Base-by-base conservation (phyloP, 2,329 filamentous ascomycete genomes). In the Penicillium sclerotigenum region DNA sequence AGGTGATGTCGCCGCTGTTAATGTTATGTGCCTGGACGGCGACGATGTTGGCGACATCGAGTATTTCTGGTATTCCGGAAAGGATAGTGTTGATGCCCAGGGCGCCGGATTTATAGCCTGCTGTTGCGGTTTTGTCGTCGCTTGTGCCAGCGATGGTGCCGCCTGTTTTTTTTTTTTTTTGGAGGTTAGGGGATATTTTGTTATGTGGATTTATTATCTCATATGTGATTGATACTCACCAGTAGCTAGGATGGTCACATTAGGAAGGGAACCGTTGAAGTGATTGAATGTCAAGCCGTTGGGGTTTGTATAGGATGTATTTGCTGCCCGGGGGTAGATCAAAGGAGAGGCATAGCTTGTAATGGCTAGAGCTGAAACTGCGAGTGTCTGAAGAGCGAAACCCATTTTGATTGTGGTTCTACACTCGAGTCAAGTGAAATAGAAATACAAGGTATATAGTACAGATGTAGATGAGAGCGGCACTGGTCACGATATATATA, bases 11-110 rank as follows among this genome's bases (percentile, higher is more conserved):
- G 22, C 54, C 53, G 55, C 65, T 69, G 56, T 59, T 65, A 14
- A 69, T 65, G 48, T 69, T 70, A 52, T 64, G 47, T 10, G 68
- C 58, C 49, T 70, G 68, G 8, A 67, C 57, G 24, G 64, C 66
- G 10, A 63, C 63, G 6, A 69, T 62, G 41, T 70, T 70, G 57
- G 65, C 64, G 29, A 67, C 55, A 20, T 65, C 53, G 36, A 67
- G 59, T 53, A 68, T 61, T 20, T 66, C 59, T 10, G 67, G 68
- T 14, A 68, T 63, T 5, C 59, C 56, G 14, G 67, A 59, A 24
- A 70, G 65, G 18, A 68, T 57, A n/a, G 56, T 48, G 24, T 64
- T 57, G 49, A 68, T 64, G 10, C 62, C 61, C 7, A 66, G 47
- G 4, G 65, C 65, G 10, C 62, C 65, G 13, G 65, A 58, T 45